Evolutionary conservation across 1,139 yeast species (phyloP), one percentile per base, ranked within the genome.

Genomic region (Yamadazyma dendronema): DNA sequence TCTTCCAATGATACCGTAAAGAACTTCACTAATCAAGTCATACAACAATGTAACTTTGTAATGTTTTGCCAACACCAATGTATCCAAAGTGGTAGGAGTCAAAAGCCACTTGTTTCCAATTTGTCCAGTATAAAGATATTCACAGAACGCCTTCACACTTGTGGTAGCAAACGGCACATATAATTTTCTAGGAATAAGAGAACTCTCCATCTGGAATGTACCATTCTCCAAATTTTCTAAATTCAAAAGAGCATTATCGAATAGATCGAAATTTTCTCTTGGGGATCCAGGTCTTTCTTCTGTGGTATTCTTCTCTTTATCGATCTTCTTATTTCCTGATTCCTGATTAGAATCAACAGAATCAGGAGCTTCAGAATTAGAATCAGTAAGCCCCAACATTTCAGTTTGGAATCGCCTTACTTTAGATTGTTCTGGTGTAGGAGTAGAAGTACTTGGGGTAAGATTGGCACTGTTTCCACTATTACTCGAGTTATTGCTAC

Each of bases 41-140:
- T 81, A 82, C 26, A 84, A 61, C 39, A 84, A 60, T 1, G 90
- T 90, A 14, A 84, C 72, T 43, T 79, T 79, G 51, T 78, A 82
- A 42, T 77, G 71, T 47, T 81, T 80, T 2, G 88, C 74, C 48
- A 82, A 68, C 21, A 79, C 59, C 47, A 84, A 65, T 37, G 80
- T 69, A 46, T 84, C 89, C 38, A 82, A 65, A 0, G 85, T 74
- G 0, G 85, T 80, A 0, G 90, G 90, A 2, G 75, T 66, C 25
- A 84, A 59, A 11, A 72, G 59, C 90, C 90, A 84, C 48, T 77
- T 81, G 41, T 81, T 79, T 24, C 87, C 88, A 24, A 84, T 76
- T 57, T 84, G 89, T 1, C 92, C 94, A 6, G 90, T 84, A 51
- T 81, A 83, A 42, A 84, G 66, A 55, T 79, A 84, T 50, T 84